These are phyloP conservation scores for Theobroma cacao DNA, from an alignment of 345 rosid species.

Conservation along the genomic window DNA sequence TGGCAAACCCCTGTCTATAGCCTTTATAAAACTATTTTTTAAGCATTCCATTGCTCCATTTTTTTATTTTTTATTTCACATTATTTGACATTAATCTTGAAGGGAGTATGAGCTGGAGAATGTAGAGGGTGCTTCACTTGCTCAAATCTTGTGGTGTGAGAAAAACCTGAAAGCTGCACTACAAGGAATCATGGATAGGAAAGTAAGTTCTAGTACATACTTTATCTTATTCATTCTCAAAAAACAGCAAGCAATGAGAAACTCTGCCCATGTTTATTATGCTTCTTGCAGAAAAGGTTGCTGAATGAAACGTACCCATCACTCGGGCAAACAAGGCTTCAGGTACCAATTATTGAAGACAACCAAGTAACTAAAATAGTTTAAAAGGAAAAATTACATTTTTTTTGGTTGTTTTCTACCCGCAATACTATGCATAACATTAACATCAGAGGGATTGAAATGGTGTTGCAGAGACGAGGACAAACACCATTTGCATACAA, in stretches of 20 bases:
- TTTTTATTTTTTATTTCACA: too few species aligned
- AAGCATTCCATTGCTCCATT: neutral
- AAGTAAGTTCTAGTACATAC: neutral
- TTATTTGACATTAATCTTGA: neutral
- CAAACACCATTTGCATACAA: neutral
- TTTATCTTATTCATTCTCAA: neutral
- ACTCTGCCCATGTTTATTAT: neutral
- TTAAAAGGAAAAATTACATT: neutral
- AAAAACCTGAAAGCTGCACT: neutral
- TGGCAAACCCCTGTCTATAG: neutral
- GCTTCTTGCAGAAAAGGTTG: neutral
- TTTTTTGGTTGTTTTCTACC: neutral
- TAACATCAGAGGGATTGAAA: neutral
- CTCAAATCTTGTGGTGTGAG: constrained; percentile 5
- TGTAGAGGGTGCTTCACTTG: neutral
- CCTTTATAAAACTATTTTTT: too few species aligned
- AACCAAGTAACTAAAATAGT: neutral
- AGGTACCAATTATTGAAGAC: neutral
- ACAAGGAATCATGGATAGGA: neutral
- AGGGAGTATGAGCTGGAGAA: constrained; percentile 2
- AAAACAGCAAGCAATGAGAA: neutral
- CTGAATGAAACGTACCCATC: neutral
- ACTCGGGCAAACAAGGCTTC: neutral
- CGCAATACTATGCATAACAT: too few species aligned
- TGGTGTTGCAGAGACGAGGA: neutral